phyloP scores from a whole-genome alignment of 2,329 filamentous ascomycete species.

The Myrmaecium sp. region DNA sequence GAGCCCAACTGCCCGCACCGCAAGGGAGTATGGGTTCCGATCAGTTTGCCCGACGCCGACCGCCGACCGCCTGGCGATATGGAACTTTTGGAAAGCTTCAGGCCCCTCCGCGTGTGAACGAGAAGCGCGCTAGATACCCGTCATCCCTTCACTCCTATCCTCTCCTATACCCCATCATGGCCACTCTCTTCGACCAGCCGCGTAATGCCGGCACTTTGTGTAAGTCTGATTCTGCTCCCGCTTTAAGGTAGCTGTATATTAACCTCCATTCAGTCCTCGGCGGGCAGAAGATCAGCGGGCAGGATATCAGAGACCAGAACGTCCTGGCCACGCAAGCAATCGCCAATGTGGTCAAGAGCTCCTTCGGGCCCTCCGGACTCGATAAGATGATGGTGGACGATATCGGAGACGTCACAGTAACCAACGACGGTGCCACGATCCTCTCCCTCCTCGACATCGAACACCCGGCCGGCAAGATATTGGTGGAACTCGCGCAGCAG shows the following conservation, averaged over 20 bases:
- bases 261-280: constrained; percentile 50
- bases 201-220: constrained; percentile 83
- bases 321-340: constrained; percentile 93
- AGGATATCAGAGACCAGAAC: constrained; percentile 95
- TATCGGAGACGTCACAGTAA: constrained; percentile 97
- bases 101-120: too few relatives aligned
- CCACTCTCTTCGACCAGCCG: constrained; percentile 89
- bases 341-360: constrained; percentile 97
- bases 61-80: too few relatives aligned
- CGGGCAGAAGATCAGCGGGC: constrained; percentile 90
- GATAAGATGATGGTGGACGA: constrained; percentile 99
- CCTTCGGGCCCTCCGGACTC: constrained; percentile 88
- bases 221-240: constrained; percentile 27
- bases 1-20: too few relatives aligned
- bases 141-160: too few relatives aligned
- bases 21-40: too few relatives aligned
- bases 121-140: too few relatives aligned
- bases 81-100: too few relatives aligned
- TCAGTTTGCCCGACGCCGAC: too few relatives aligned
- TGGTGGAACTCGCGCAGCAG: constrained; percentile 93
- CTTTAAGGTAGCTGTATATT: constrained; percentile 6
- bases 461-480: constrained; percentile 93
- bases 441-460: constrained; percentile 90
- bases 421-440: constrained; percentile 96
- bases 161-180: constrained; percentile 54